Evolutionary conservation across 148 eudicot species (phyloP).

Genomic region (Heliamphora exappendiculata): DNA sequence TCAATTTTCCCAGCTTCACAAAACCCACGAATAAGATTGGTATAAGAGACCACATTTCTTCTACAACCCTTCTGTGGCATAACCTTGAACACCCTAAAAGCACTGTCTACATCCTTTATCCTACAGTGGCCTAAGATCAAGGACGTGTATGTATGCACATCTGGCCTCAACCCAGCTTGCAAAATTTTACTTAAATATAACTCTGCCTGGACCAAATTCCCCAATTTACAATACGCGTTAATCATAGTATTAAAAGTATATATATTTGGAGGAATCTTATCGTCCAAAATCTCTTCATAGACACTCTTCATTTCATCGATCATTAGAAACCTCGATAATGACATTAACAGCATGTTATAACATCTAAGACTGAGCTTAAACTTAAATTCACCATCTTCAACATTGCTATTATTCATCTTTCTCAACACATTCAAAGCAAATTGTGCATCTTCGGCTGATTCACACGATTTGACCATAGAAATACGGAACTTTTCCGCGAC

Average conservation of each 20-base stretch:
- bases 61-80: conserved; percentile 59
- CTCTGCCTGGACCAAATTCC: conserved; percentile 48
- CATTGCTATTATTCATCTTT: conserved; percentile 34
- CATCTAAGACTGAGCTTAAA: conserved; percentile 53
- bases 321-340: conserved; percentile 50
- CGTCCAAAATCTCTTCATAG: conserved; percentile 48
- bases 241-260: conserved; percentile 71
- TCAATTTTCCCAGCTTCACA: conserved; percentile 61
- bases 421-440: conserved; percentile 37
- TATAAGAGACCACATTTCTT: conserved; percentile 81
- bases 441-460: conserved; percentile 28
- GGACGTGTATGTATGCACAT: conserved; percentile 68
- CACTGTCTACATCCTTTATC: conserved; percentile 56
- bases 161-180: conserved; percentile 59
- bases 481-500: conserved; percentile 40
- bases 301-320: conserved; percentile 60
- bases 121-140: conserved; percentile 76
- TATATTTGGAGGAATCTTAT: conserved; percentile 51
- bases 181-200: conserved; percentile 54
- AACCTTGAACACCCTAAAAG: conserved; percentile 39
- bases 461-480: conserved; percentile 52
- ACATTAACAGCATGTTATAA: conserved; percentile 61
- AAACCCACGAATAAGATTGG: conserved; percentile 69
- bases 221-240: conserved; percentile 70
- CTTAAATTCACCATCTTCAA: conserved; percentile 20